Evolutionary conservation across 257 asterid genomes (phyloP).

Genomic region (Hygrophila difformis): DNA sequence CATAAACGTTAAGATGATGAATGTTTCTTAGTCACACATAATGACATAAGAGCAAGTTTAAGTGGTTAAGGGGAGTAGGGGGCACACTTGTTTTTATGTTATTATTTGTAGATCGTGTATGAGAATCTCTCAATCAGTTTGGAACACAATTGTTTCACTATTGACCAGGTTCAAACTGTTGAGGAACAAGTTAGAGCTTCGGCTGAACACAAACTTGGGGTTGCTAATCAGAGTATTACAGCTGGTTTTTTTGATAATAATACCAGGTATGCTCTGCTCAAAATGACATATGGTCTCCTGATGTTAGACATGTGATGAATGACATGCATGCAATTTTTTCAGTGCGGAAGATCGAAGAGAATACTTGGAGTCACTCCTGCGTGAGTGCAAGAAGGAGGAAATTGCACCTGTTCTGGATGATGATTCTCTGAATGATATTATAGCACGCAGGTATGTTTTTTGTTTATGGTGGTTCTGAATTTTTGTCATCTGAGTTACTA

Average conservation of each 20-base stretch:
- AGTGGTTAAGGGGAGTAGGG: background rate
- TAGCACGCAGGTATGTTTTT: slow-evolving; percentile 81
- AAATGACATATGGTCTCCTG: slow-evolving; percentile 5
- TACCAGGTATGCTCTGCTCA: slow-evolving; percentile 52
- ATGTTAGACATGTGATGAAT: slow-evolving; percentile 12
- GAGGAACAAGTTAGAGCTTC: slow-evolving; percentile 99
- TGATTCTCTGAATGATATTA: slow-evolving; percentile 85
- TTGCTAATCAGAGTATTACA: slow-evolving; percentile 99
- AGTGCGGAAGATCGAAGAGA: slow-evolving; percentile 99
- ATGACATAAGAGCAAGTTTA: slow-evolving; percentile 1
- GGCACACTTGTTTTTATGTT: slow-evolving; percentile 1
- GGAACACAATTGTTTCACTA: slow-evolving; percentile 12
- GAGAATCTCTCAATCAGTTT: slow-evolving; percentile 4
- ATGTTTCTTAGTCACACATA: background rate
- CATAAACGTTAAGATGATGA: slow-evolving; percentile 2
- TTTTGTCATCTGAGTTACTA: background rate
- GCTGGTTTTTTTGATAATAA: slow-evolving; percentile 98
- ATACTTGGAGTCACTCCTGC: slow-evolving; percentile 93
- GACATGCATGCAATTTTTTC: slow-evolving; percentile 17
- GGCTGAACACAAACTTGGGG: slow-evolving; percentile 99
- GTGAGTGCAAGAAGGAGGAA: slow-evolving; percentile 97
- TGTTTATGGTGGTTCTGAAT: background rate
- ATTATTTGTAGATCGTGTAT: slow-evolving; percentile 5
- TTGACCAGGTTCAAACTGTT: slow-evolving; percentile 79
- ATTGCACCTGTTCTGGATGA: slow-evolving; percentile 91